Conservation (phyloP, 208 protist genomes). For the Acanthamoeba royreba region DNA sequence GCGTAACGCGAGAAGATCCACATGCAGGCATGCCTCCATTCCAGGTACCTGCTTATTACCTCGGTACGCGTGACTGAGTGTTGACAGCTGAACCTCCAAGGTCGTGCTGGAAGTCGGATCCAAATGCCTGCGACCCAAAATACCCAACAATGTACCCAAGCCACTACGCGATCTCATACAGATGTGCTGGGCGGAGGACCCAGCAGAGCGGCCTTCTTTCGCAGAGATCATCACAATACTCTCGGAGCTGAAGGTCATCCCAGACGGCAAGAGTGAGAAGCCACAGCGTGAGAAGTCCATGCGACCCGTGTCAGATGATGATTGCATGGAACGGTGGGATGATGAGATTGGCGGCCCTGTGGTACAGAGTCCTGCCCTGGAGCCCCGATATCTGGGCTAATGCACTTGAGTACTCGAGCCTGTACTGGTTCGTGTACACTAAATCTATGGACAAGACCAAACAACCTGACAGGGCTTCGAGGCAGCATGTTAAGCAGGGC, state of each 20-base stretch:
- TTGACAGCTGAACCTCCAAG: background rate
- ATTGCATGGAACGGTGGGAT: too few species aligned
- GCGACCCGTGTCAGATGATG: too few species aligned
- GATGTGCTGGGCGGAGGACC: background rate
- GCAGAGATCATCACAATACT: background rate
- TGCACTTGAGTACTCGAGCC: too few species aligned
- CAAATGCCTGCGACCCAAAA: background rate
- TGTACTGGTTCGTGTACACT: too few species aligned
- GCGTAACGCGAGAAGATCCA: background rate
- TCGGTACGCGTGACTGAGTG: background rate
- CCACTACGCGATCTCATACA: background rate
- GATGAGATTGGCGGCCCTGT: too few species aligned
- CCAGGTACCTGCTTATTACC: background rate
- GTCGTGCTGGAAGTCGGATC: background rate
- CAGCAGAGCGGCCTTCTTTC: background rate
- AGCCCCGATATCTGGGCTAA: too few species aligned
- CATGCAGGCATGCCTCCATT: slow-evolving; percentile 40
- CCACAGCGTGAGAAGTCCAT: too few species aligned
- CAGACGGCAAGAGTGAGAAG: too few species aligned
- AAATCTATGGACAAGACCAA: too few species aligned
- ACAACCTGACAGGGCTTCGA: too few species aligned
- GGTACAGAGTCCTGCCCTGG: too few species aligned
- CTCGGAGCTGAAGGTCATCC: background rate
- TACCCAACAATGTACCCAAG: background rate
- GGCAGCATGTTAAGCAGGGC: too few species aligned